Percentiles rank a stretch among this genome's conserved stretches.
Evolutionary conservation across 495 filamentous ascomycete species (phyloP).

Genomic region (Penicillium herquei): DNA sequence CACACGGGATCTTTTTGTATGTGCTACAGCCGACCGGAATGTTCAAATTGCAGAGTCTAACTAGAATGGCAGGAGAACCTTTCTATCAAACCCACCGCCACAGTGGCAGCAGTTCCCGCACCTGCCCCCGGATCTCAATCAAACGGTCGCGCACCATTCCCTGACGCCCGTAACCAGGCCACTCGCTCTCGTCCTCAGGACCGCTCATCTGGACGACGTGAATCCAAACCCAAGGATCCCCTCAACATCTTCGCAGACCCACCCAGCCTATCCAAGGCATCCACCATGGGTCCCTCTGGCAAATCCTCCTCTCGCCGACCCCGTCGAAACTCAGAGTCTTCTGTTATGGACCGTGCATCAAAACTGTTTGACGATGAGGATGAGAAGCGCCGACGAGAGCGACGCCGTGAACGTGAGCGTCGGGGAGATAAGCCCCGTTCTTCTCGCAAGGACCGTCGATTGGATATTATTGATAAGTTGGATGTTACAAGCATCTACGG

Average conservation of each 20-base stretch:
- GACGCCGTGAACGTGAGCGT: slow-evolving; percentile 67
- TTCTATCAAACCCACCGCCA: slow-evolving; percentile 34
- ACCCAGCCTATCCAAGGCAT: slow-evolving; percentile 30
- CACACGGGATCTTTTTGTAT: slow-evolving; percentile 87
- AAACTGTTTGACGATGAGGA: slow-evolving; percentile 68
- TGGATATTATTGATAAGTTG: slow-evolving; percentile 96
- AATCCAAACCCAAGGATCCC: slow-evolving; percentile 38
- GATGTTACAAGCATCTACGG: slow-evolving; percentile 98
- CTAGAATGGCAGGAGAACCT: slow-evolving; percentile 35
- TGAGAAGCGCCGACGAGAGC: slow-evolving; percentile 71
- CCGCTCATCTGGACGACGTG: slow-evolving; percentile 22
- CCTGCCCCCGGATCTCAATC: slow-evolving; percentile 19
- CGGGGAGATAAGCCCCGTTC: slow-evolving; percentile 53
- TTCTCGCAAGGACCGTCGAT: slow-evolving; percentile 52
- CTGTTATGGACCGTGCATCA: slow-evolving; percentile 64
- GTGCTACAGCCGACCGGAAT: slow-evolving; percentile 29
- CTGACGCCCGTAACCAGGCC: slow-evolving; percentile 29
- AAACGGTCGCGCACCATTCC: slow-evolving; percentile 42
- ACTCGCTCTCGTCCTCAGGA: slow-evolving; percentile 24
- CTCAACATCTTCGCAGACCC: slow-evolving; percentile 65
- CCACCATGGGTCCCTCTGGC: slow-evolving; percentile 25
- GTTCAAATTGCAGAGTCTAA: slow-evolving; percentile 6
- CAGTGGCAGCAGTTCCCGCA: slow-evolving; percentile 5
- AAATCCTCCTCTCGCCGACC: slow-evolving; percentile 48
- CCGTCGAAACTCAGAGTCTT: slow-evolving; percentile 93